These are phyloP conservation scores for Pleurotus djamor DNA, from an alignment of 768 basidiomycete genomes.

Conservation along the genomic window DNA sequence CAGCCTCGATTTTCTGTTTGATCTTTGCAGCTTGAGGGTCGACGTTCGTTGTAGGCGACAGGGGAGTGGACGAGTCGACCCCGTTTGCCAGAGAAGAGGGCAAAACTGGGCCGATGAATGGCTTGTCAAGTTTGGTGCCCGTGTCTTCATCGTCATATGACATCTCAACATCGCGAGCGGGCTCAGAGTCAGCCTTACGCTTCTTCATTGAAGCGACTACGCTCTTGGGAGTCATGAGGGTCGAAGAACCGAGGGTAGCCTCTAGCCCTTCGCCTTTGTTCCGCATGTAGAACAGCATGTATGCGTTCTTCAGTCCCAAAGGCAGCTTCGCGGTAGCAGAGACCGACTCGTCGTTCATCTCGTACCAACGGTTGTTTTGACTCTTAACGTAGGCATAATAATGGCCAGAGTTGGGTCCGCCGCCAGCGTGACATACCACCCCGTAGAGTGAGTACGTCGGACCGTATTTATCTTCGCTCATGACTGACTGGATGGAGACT, in stretches of 20 bases:
- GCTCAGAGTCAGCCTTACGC: slow-evolving; percentile 31
- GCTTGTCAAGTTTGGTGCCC: slow-evolving; percentile 43
- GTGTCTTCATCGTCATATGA: slow-evolving; percentile 46
- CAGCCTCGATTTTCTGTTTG: slow-evolving; percentile 52
- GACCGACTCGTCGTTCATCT: slow-evolving; percentile 93
- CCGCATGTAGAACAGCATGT: slow-evolving; percentile 89
- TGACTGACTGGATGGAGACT: slow-evolving; percentile 70
- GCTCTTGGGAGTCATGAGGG: slow-evolving; percentile 22
- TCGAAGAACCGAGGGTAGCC: slow-evolving; percentile 46
- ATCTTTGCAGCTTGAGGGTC: slow-evolving; percentile 56
- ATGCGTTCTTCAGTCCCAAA: slow-evolving; percentile 74
- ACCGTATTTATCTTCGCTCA: slow-evolving; percentile 79
- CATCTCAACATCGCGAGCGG: slow-evolving; percentile 10
- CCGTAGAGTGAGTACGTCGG: slow-evolving; percentile 87
- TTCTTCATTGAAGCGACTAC: slow-evolving; percentile 54
- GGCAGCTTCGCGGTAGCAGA: slow-evolving; percentile 40
- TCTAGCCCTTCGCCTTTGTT: slow-evolving; percentile 75
- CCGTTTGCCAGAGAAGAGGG: slow-evolving; percentile 39
- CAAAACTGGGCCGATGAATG: slow-evolving; percentile 67
- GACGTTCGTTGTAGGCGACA: slow-evolving; percentile 11
- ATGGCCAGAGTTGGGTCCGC: slow-evolving; percentile 93
- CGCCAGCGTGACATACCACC: slow-evolving; percentile 90
- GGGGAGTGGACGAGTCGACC: slow-evolving; percentile 21
- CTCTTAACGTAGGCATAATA: slow-evolving; percentile 87
- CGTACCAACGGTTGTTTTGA: slow-evolving; percentile 71